Base-by-base conservation (phyloP, 371 early-diverging fungal species). In the Coemansia sp. region DNA sequence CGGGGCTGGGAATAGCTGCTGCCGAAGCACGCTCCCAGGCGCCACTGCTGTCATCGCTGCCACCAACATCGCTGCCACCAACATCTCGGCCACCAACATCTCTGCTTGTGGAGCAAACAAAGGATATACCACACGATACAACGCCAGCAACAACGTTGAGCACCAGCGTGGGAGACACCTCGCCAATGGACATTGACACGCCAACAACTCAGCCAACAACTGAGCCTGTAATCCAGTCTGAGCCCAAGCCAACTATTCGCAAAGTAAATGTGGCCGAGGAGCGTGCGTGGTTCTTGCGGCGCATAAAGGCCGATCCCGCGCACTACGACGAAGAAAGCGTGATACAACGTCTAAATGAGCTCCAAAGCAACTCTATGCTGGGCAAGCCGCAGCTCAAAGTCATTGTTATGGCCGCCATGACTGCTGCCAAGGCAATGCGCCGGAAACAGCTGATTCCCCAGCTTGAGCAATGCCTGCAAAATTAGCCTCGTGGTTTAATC, bases 391-490 rank as follows among this genome's bases (percentile, higher is more conserved):
- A 78, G 54, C 71, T 75, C 54, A 75, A 71, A 39, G 34, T 71
- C 29, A 71, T 75, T 24, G 66, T 75, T 31, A 58, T 51, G 4
- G 63, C 71, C 0, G 76, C 76, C 0, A 57, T 57, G 5, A 47
- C 53, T 0, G 68, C 76, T 0, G 76, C 76, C 50, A 76, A 71
- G 54, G 72, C 77, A 5, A 71, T 76, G 77, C 77, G 72, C 29
- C 64, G 68, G 21, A 76, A 76, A 59, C 77, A 76, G 68, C 63
- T 71, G 4, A 68, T 76, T 13, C 56, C 59, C 48, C 72, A 68
- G n/a, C 63, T 71, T 8, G 68, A 68, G 52, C 50, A 61, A 51
- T 31, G 27, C n/a, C 26, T 21, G 50, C 34, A 52, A 5, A 24
- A 37, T 16, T 6, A 37, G 14, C 4, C 21, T 47, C 42, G 48